Base-by-base conservation (phyloP, 768 basidiomycete genomes). In the Pleurotus giganteus region DNA sequence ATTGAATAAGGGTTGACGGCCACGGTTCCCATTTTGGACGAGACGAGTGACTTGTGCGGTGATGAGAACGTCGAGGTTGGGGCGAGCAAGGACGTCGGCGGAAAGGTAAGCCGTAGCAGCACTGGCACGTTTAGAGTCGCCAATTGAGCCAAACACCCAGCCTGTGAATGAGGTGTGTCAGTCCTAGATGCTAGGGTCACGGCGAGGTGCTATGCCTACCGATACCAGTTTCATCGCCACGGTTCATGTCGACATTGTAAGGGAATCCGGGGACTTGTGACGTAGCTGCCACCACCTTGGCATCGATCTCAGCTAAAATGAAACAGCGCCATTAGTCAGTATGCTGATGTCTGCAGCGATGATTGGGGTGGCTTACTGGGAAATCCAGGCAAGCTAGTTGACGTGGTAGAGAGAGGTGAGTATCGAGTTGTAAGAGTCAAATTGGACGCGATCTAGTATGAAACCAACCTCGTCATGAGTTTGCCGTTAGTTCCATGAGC, bases 31-130 rank as follows among this genome's bases (percentile, higher is more conserved):
- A 12, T 55, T 57, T 19, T 63, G 63, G 3, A 70, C 26, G 1
- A 74, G 60, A 23, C 63, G 65, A 3, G 66, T 63, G 4, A 69
- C 72, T 11, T 65, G 66, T 2, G 71, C 66, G 42, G 69, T 66
- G 31, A 71, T 50, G n/a, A 76, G 57, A 24, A 77, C 66, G 39
- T 70, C 63, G 12, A 78, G 60, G 49, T 76, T 76, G 11, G 63
- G 54, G 1, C 74, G 71, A 3, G 58, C 41, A 9, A 65, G 53
- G 42, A 63, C 64, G 11, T 53, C 65, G 7, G 63, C 57, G 0
- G 60, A 61, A 5, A 75, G 65, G 59, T 74, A 77, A 12, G 66
- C 61, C 4, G 67, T 71, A 1, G 72, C 72, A 26, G 76, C 70
- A 37, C 68, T 72, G 59, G 71, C 73, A 24, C 73, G 63, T 7